These are phyloP conservation scores for Piedraia hortae DNA, from an alignment of 2,329 filamentous ascomycete genomes.

Conservation along the genomic window DNA sequence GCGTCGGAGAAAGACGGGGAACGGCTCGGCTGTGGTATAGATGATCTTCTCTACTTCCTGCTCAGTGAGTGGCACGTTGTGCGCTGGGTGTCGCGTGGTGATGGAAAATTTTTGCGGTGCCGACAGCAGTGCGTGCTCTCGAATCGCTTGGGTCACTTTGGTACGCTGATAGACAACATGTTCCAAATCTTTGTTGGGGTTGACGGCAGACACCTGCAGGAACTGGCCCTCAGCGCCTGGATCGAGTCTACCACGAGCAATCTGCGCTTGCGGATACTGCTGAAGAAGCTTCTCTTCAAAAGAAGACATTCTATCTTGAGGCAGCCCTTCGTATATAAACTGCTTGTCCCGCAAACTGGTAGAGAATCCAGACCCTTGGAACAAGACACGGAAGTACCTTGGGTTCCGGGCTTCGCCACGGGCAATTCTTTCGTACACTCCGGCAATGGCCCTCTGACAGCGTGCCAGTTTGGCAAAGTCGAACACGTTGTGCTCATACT, in stretches of 20 bases:
- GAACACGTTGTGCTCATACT: slow-evolving; percentile 72
- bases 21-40: slow-evolving; percentile 58
- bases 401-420: slow-evolving; percentile 54
- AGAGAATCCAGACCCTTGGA: slow-evolving; percentile 73
- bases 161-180: slow-evolving; percentile 72
- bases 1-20: slow-evolving; percentile 70
- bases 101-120: slow-evolving; percentile 55
- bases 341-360: slow-evolving; percentile 59
- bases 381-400: slow-evolving; percentile 76
- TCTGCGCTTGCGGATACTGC: slow-evolving; percentile 62
- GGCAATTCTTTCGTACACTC: slow-evolving; percentile 66
- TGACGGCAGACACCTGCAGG: slow-evolving; percentile 54
- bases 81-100: slow-evolving; percentile 38
- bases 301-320: slow-evolving; percentile 45
- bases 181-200: slow-evolving; percentile 50
- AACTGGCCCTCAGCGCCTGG: slow-evolving; percentile 69
- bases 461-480: slow-evolving; percentile 81
- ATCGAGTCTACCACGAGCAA: slow-evolving; percentile 43
- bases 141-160: slow-evolving; percentile 53
- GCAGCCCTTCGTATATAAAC: slow-evolving; percentile 66
- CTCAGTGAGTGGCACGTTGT: slow-evolving; percentile 34
- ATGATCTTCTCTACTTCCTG: slow-evolving; percentile 63
- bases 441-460: slow-evolving; percentile 70
- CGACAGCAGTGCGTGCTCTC: slow-evolving; percentile 64
- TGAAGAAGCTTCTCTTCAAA: slow-evolving; percentile 86